Evolutionary conservation across 2,329 filamentous ascomycete species (phyloP).

Genomic region (Penicillium decumbens): DNA sequence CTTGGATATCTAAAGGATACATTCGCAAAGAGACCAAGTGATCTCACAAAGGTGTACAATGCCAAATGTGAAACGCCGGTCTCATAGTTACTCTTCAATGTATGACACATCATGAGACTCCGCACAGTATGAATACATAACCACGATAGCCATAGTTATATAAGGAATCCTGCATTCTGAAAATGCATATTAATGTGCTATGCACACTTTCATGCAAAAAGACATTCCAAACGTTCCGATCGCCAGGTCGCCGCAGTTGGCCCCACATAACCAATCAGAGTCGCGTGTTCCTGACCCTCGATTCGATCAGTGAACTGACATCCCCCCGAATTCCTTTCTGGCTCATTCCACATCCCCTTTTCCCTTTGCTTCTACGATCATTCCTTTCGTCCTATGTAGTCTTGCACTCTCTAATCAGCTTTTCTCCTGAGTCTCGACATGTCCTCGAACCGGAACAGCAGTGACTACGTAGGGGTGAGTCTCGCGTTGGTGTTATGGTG

Average conservation of each 20-base stretch:
- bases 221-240: conserved; percentile 17
- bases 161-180: not conserved
- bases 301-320: conserved; percentile 17
- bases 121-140: not conserved
- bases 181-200: not conserved
- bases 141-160: not conserved
- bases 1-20: too few species aligned
- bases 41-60: not conserved
- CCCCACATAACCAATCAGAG: conserved; percentile 19
- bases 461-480: conserved; percentile 43
- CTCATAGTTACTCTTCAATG: not conserved
- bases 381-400: conserved; percentile 14
- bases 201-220: not conserved
- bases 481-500: conserved; percentile 12
- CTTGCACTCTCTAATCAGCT: conserved; percentile 14
- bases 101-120: not conserved
- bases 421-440: conserved; percentile 24
- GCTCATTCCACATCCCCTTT: conserved; percentile 12
- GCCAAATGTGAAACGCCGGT: not conserved
- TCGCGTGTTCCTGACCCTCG: conserved; percentile 17
- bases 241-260: conserved; percentile 14
- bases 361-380: conserved; percentile 5
- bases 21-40: not conserved
- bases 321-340: conserved; percentile 16
- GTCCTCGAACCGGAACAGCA: conserved; percentile 39